Evolutionary conservation across 805 yeast species (phyloP), one percentile per base, ranked within the genome.

Genomic region (Nakazawaea ernobii): DNA sequence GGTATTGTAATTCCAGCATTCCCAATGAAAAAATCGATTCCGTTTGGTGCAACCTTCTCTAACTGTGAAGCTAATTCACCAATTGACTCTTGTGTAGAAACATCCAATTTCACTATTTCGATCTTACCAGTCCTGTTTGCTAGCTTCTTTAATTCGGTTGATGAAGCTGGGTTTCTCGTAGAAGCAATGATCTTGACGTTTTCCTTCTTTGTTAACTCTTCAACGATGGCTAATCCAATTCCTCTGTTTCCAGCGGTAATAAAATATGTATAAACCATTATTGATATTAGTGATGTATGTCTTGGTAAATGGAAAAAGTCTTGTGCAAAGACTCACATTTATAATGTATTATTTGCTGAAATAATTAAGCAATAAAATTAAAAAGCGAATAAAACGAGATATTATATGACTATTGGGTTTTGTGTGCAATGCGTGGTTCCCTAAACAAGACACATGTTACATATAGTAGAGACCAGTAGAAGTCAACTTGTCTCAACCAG

Each of bases 11-110:
- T 36, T 8, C 66, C 71, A 7, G 70, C 69, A 51, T 67, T 68
- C 15, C 63, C 58, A 37, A 69, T 61, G 38, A 62, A 64, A 3
- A 64, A 61, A 53, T 68, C 72, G 45, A 68, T 62, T 0, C 53
- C 55, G 8, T 48, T 52, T 30, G 33, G 33, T 15, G 57, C 53
- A 20, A 54, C 37, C 17, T 40, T 35, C 14, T 49, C 30, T 26
- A 60, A 38, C 39, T 53, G 54, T 1, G 43, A 42, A 4, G 50
- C 53, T 20, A 60, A 35, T 2, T 35, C 30, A 14, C 52, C 51
- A 32, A 58, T 53, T 26, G 62, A 55, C 9, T 49, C 53, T 20
- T 51, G 52, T 2, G 48, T 14, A 4, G 55, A 42, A 32, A 54
- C 49, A 39, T 61, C 66, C 32, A 59, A 53, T n/a, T 46, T 43